These are phyloP conservation scores for Umbelopsis sp. DNA, from an alignment of 371 early-diverging fungal species.

Conservation along the genomic window DNA sequence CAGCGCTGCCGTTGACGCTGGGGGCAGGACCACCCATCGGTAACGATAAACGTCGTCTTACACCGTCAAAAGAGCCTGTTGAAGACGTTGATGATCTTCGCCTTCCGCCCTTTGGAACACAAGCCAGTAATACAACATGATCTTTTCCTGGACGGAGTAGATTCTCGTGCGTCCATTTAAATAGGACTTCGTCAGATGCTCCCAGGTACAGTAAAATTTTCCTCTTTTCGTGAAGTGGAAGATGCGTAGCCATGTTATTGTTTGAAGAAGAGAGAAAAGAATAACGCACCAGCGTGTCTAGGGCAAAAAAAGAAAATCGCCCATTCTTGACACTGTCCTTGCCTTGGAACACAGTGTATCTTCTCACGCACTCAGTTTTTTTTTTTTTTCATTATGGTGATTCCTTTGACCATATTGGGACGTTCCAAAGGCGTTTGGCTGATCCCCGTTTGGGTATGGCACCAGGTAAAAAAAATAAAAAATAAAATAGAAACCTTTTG, in stretches of 20 bases:
- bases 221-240: constrained; percentile 16
- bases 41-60: neutral
- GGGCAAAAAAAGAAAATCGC: neutral
- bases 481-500: neutral
- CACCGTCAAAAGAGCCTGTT: neutral
- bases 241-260: neutral
- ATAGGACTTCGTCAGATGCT: neutral
- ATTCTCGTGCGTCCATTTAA: constrained; percentile 7
- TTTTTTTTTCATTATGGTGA: neutral
- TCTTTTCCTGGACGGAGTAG: constrained; percentile 15
- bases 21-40: neutral
- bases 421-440: neutral
- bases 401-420: constrained; percentile 15
- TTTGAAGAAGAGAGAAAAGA: neutral
- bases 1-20: neutral
- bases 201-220: constrained; percentile 10
- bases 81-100: constrained; percentile 10
- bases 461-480: neutral
- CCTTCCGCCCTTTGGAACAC: constrained; percentile 13
- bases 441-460: neutral
- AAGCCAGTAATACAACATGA: constrained; percentile 19
- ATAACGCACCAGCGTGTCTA: neutral
- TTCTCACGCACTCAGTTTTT: constrained; percentile 8
- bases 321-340: neutral
- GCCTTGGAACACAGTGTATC: neutral